Conservation (phyloP, 306 rosid genomes). For the Prunus armeniaca region DNA sequence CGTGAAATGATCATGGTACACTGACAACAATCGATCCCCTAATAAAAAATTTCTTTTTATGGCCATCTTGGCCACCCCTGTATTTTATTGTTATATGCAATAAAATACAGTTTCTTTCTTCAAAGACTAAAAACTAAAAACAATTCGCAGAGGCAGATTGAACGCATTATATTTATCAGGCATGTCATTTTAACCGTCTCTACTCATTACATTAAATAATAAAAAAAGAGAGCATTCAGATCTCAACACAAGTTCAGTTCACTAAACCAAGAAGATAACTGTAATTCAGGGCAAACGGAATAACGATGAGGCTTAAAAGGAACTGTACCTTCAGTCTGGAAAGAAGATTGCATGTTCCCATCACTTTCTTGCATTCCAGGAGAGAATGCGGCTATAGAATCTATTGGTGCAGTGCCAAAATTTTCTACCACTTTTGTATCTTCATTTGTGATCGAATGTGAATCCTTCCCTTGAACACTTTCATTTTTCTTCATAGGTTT, state of each 20-base stretch:
- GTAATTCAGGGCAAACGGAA: not conserved
- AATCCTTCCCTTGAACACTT: not conserved
- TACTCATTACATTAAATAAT: not conserved
- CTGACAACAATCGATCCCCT: not conserved
- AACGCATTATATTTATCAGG: not conserved
- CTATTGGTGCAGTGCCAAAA: not conserved
- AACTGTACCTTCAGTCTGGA: slow-evolving; percentile 19
- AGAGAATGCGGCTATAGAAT: slow-evolving; percentile 1
- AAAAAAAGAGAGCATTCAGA: no score
- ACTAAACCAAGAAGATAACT: not conserved
- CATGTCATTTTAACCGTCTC: not conserved
- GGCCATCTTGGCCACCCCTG: no score
- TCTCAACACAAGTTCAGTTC: not conserved
- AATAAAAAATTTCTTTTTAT: not conserved
- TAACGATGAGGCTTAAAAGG: not conserved
- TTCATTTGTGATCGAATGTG: slow-evolving; percentile 9
- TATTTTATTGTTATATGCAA: no score
- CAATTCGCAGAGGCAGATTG: not conserved
- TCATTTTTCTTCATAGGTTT: not conserved
- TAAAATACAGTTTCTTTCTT: no score
- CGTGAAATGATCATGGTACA: not conserved
- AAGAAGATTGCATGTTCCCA: slow-evolving; percentile 12
- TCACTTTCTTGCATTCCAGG: slow-evolving; percentile 10
- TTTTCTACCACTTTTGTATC: slow-evolving; percentile 12
- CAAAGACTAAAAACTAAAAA: not conserved